Base-by-base conservation (phyloP, 352 stramenopile species). In the Plasmopara halstedii region DNA sequence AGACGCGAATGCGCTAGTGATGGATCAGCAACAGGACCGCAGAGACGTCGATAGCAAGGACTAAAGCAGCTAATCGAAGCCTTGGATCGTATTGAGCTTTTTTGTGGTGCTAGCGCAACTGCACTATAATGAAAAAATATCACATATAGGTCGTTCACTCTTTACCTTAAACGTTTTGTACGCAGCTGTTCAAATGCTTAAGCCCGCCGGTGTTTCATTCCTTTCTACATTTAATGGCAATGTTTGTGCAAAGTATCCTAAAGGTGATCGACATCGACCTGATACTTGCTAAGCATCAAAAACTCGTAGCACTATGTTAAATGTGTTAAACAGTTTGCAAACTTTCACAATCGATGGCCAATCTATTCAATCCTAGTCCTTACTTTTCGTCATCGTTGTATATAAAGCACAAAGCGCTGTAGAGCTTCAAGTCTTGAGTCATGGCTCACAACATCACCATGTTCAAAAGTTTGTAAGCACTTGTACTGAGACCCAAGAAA, bases 331-430 rank as follows among this genome's bases (percentile, higher is more conserved):
- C 45, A 70, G 43, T 18, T 66, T 65, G 59, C 86, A 88, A 4
- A 71, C 76, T 17, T 64, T 65, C 0, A 50, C 67, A 29, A 88
- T 46, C 7, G 44, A 32, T 20, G 59, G 44, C 76, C 76, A 88
- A 13, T 67, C 62, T 45, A 83, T 61, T 2, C 60, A 45, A 45
- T 76, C n/a, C n/a, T n/a, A n/a, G n/a, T n/a, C n/a, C n/a, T n/a
- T n/a, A n/a, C n/a, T n/a, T n/a, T n/a, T n/a, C n/a, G n/a, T n/a
- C n/a, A n/a, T n/a, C n/a, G n/a, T n/a, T n/a, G n/a, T n/a, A n/a
- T n/a, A 52, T 88, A 58, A 15, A 91, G 47, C 27, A 85, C 42
- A 21, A 88, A 43, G 8, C 74, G n/a, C n/a, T n/a, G n/a, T n/a
- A n/a, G n/a, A n/a, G n/a, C n/a, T n/a, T n/a, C n/a, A n/a, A n/a